Evolutionary conservation across 106 monocot genomes (phyloP), one percentile per base, ranked within the genome.

Genomic region (Vanilla planifolia): DNA sequence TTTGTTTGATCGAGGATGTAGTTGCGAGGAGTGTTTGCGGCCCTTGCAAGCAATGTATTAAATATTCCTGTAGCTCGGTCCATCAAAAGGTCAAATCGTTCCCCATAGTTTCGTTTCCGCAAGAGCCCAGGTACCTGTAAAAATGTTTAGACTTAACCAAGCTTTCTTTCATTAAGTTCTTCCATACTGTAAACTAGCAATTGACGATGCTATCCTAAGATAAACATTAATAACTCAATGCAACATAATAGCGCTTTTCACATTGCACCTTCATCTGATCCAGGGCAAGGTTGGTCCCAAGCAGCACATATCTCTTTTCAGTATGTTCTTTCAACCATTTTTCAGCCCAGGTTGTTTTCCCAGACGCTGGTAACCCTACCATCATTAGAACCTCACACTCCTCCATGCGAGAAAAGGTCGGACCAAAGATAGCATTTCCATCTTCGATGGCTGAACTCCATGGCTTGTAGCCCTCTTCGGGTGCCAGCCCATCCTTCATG

Each of bases 1-100:
- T 88, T 88, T 32, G 88, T 88, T 63, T 88, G 88, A 73, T 88
- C 88, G 50, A 88, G 62, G 57, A 88, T 79, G 69, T 76, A 88
- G 65, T 82, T 88, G 21, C 75, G 75, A 24, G 71, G 82, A 29
- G 57, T 77, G 59, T 73, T 88, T 28, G 82, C 55, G 28, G 88
- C 88, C 48, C 79, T 82, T 5, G 70, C 17, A 43, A 88, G 33
- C 60, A 87, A 67, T 21, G 70, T 79, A 64, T 88, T 88, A 62
- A 88, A 88, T 62, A 88, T 88, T 45, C 53, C 69, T 16, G 79
- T 88, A 43, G 88, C 88, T 17, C 64, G 67, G 22, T 82, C 61
- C 88, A 88, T 88, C 22, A 88, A 67, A 13, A 75, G 70, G 0
- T 88, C 88, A 70, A 88, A 88, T 24, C 88, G 88, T 45, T 88